These are phyloP conservation scores for Glutinoglossum americanum DNA, from an alignment of 495 filamentous ascomycete genomes.

Conservation along the genomic window DNA sequence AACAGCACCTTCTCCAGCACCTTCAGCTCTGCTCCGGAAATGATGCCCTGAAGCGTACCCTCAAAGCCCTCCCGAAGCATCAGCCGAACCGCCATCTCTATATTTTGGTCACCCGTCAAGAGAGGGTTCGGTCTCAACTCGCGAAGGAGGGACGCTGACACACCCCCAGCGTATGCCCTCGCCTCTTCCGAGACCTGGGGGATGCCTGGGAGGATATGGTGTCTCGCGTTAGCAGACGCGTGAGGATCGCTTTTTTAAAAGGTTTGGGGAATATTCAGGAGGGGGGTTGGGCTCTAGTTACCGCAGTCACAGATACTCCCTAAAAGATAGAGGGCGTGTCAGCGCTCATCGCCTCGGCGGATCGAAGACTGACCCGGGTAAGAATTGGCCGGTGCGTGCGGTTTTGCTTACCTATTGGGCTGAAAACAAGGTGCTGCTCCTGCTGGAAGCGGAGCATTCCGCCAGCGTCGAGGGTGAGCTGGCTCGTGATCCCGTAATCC, in stretches of 20 bases:
- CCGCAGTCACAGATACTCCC: neutral
- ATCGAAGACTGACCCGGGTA: no score
- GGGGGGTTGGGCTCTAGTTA: neutral
- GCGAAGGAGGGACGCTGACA: no score
- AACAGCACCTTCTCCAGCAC: neutral
- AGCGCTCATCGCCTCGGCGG: neutral
- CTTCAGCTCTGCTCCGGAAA: neutral
- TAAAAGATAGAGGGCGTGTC: neutral
- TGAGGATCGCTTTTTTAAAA: neutral
- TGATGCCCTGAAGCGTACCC: neutral
- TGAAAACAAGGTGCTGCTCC: conserved; percentile 3
- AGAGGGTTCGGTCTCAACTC: neutral
- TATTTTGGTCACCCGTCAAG: neutral
- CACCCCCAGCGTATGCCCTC: no score
- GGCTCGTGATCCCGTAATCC: neutral
- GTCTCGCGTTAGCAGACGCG: neutral
- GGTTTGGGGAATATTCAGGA: neutral
- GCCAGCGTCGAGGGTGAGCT: conserved; percentile 5
- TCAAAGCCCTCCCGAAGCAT: neutral
- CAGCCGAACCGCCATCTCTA: neutral
- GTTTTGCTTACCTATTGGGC: neutral
- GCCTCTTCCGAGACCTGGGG: neutral
- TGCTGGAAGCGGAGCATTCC: neutral
- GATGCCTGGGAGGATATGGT: neutral
- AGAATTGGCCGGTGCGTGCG: neutral